A percentile compares a stretch with the other conserved stretches of the same genome.
Evolutionary conservation across 352 stramenopile genomes (phyloP).

Genomic region (Lagenidium sp.): DNA sequence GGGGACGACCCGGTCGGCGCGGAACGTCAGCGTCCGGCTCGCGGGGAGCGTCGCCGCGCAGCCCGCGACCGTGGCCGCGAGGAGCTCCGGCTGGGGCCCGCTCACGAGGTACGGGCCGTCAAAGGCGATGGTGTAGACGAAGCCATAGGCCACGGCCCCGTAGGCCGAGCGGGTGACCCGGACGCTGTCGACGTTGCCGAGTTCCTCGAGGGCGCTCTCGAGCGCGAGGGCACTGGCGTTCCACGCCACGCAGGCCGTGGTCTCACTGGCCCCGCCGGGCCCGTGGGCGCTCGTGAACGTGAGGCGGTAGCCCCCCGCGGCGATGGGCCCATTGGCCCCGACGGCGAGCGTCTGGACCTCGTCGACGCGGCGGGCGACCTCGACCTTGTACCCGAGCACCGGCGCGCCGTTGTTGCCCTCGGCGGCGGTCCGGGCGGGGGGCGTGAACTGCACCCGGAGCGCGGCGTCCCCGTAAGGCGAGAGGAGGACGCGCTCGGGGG

Average conservation of each 20-base stretch:
- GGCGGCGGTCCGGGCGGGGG: constrained; percentile 39
- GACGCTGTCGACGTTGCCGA: constrained; percentile 58
- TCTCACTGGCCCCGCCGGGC: no score
- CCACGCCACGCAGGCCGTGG: constrained; percentile 56
- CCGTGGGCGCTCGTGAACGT: constrained; percentile 33
- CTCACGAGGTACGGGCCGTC: constrained; percentile 50
- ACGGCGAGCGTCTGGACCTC: constrained; percentile 69
- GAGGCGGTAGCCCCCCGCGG: constrained; percentile 44
- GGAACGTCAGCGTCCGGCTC: constrained; percentile 45
- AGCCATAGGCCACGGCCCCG: constrained; percentile 37
- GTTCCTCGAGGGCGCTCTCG: constrained; percentile 55
- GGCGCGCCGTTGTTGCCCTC: constrained; percentile 62
- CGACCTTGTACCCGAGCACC: constrained; percentile 71
- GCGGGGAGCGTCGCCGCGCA: constrained; percentile 29
- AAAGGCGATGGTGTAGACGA: constrained; percentile 67
- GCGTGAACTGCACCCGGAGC: constrained; percentile 53
- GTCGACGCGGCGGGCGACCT: constrained; percentile 56
- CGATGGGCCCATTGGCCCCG: constrained; percentile 36
- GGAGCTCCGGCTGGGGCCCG: constrained; percentile 38
- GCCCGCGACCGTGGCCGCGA: constrained; percentile 25
- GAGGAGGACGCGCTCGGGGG: constrained; percentile 53
- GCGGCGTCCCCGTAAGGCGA: constrained; percentile 31
- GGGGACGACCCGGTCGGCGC: constrained; percentile 21
- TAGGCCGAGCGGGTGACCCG: constrained; percentile 41
- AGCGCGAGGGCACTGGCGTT: constrained; percentile 60